Percentiles rank a stretch among this genome's conserved stretches.
phyloP scores from a whole-genome alignment of 768 basidiomycete genomes.

The Suillus subluteus region DNA sequence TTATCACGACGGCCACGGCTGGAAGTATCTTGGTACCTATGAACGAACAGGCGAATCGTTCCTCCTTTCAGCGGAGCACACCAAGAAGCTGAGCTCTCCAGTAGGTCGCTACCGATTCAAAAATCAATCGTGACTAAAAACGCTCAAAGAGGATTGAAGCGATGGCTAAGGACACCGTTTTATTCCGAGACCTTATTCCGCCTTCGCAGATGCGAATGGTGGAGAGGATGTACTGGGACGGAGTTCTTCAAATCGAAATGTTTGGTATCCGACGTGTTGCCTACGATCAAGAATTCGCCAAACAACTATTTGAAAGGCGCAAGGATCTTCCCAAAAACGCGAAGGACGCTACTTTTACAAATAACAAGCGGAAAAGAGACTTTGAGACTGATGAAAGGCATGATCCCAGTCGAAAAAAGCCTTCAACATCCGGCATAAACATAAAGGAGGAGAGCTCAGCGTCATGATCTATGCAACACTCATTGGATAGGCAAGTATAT shows the following conservation, averaged over 20 bases:
- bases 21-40: constrained; percentile 31
- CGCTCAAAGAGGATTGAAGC: constrained; percentile 22
- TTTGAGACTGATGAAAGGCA: not conserved
- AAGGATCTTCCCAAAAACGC: constrained; percentile 1
- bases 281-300: constrained; percentile 20
- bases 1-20: constrained; percentile 9
- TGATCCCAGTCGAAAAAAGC: not conserved
- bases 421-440: not conserved
- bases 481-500: not conserved
- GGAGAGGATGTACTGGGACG: constrained; percentile 31
- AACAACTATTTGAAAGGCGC: constrained; percentile 17
- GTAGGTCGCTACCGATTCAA: constrained; percentile 15
- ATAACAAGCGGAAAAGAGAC: constrained; percentile 6
- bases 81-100: constrained; percentile 15
- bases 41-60: constrained; percentile 22
- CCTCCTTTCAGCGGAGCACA: constrained; percentile 19
- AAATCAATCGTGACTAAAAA: constrained; percentile 2
- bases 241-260: constrained; percentile 32
- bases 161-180: constrained; percentile 21
- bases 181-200: constrained; percentile 26
- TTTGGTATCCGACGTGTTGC: constrained; percentile 28
- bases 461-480: not conserved
- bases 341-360: not conserved
- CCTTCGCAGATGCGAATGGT: constrained; percentile 30
- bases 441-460: not conserved